A percentile compares a stretch with the other conserved stretches of the same genome.
Conservation (phyloP, 2,329 filamentous ascomycete species). For the Penicillium sp. region DNA sequence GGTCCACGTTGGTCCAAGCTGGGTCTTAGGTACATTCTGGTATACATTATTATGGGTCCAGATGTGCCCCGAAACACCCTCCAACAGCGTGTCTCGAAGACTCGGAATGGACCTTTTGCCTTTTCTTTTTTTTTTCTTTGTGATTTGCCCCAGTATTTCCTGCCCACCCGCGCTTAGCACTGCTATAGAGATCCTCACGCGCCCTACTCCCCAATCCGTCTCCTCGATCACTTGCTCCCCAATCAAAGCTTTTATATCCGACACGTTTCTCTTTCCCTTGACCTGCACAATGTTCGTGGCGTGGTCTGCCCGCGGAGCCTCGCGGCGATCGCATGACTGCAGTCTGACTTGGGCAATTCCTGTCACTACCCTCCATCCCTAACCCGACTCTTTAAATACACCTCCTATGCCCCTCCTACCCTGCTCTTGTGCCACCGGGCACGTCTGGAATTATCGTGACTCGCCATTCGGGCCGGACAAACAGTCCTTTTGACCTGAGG, state of each 20-base stretch:
- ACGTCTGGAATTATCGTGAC: constrained; percentile 22
- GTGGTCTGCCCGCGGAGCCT: constrained; percentile 25
- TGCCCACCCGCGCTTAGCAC: constrained; percentile 31
- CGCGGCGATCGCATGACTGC: constrained; percentile 25
- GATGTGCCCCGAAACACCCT: constrained; percentile 10
- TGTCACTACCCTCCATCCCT: constrained; percentile 9
- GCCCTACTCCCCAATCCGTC: constrained; percentile 7
- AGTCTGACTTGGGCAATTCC: constrained; percentile 3
- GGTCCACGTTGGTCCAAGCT: background rate
- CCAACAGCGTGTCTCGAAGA: constrained; percentile 3
- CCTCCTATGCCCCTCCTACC: constrained; percentile 12
- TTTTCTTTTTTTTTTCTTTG: constrained; percentile 14
- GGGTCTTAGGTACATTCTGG: background rate
- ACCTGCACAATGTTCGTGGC: constrained; percentile 14
- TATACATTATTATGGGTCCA: background rate
- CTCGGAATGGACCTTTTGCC: constrained; percentile 10
- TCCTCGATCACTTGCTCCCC: constrained; percentile 9
- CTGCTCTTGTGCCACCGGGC: constrained; percentile 22
- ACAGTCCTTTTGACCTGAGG: constrained; percentile 4
- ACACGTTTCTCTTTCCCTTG: constrained; percentile 17
- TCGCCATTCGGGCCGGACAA: constrained; percentile 21
- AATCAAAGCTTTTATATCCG: constrained; percentile 20
- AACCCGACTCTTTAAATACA: constrained; percentile 10
- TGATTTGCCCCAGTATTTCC: constrained; percentile 9
- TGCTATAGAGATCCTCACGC: constrained; percentile 5